Evolutionary conservation across 495 filamentous ascomycete genomes (phyloP).

Genomic region (Penicillium malachiteum): DNA sequence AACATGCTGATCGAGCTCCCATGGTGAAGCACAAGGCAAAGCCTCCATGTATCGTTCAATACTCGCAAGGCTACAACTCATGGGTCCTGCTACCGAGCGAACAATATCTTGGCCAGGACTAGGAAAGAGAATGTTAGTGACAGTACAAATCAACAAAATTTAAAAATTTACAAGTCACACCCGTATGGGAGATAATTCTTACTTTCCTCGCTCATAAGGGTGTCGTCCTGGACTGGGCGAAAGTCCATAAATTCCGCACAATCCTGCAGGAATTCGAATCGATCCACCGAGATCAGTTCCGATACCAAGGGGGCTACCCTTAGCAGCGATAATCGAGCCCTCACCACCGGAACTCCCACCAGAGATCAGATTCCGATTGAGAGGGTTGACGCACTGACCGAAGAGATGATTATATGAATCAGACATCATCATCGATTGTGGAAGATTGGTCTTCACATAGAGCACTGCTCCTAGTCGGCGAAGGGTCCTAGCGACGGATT

Average conservation of each 20-base stretch:
- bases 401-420: conserved; percentile 43
- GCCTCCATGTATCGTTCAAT: conserved; percentile 35
- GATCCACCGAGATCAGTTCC: conserved; percentile 70
- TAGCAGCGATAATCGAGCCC: conserved; percentile 57
- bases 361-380: conserved; percentile 53
- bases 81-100: conserved; percentile 32
- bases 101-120: conserved; percentile 34
- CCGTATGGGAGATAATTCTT: conserved; percentile 30
- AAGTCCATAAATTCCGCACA: conserved; percentile 64
- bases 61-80: conserved; percentile 23
- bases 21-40: conserved; percentile 23
- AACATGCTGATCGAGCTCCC: conserved; percentile 35
- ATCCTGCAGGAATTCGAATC: conserved; percentile 63
- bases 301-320: conserved; percentile 62
- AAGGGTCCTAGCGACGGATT: conserved; percentile 31
- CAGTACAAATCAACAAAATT: neutral
- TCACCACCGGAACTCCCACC: conserved; percentile 70
- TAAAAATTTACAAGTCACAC: no score
- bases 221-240: conserved; percentile 60
- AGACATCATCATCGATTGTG: conserved; percentile 63
- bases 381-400: conserved; percentile 54
- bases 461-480: conserved; percentile 49
- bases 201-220: conserved; percentile 46
- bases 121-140: neutral
- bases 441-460: conserved; percentile 63